phyloP scores from a whole-genome alignment of 495 filamentous ascomycete species.

The Glutinoglossum americanum region DNA sequence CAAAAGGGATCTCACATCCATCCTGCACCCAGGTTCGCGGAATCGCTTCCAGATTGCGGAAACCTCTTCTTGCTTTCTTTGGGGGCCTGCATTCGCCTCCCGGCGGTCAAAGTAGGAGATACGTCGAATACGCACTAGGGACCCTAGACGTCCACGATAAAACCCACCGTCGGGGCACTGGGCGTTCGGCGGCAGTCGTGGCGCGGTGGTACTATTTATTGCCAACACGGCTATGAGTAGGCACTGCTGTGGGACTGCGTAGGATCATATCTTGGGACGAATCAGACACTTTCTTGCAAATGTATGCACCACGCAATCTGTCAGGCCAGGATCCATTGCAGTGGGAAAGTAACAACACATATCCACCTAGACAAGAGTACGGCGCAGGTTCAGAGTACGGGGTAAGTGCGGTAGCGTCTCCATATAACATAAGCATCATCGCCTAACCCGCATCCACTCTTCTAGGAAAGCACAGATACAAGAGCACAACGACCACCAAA shows the following conservation, averaged over 20 bases:
- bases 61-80: too few species aligned
- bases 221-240: neutral
- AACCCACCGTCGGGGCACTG: neutral
- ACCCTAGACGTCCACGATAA: neutral
- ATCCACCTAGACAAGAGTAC: slow-evolving; percentile 4
- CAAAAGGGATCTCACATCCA: slow-evolving; percentile 1
- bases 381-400: neutral
- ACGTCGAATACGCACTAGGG: neutral
- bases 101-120: neutral
- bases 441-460: neutral
- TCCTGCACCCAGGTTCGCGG: neutral
- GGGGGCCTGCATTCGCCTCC: neutral
- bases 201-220: neutral
- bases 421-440: neutral
- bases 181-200: neutral
- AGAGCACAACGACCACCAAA: neutral
- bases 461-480: neutral
- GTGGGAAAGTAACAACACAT: neutral
- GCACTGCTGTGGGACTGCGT: neutral
- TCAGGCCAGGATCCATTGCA: neutral
- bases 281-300: neutral
- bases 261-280: neutral
- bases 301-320: neutral
- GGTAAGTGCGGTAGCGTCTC: neutral
- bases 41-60: neutral